These are phyloP conservation scores for Tolypocladium paradoxum DNA, from an alignment of 2,329 filamentous ascomycete species.

Conservation along the genomic window DNA sequence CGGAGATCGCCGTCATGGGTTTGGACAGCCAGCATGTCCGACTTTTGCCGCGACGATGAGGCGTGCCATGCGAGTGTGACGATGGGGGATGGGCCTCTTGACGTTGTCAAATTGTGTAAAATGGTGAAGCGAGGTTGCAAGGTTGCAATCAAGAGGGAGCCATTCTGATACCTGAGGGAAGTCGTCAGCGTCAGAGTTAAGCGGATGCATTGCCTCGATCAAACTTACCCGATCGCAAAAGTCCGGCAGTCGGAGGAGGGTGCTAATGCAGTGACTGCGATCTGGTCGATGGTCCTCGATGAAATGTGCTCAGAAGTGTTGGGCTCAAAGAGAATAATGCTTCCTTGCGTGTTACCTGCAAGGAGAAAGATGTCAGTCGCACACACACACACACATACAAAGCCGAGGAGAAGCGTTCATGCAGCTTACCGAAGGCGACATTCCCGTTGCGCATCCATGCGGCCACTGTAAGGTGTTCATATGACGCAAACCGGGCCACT, in stretches of 20 bases:
- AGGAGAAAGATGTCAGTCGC: neutral
- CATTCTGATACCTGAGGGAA: conserved; percentile 71
- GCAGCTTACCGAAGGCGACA: conserved; percentile 76
- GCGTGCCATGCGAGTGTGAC: conserved; percentile 89
- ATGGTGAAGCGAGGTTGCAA: conserved; percentile 90
- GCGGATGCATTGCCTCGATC: neutral
- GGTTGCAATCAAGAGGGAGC: conserved; percentile 80
- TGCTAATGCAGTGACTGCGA: conserved; percentile 87
- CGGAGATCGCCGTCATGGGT: conserved; percentile 83
- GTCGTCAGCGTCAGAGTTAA: conserved; percentile 4
- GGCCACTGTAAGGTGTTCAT: conserved; percentile 74
- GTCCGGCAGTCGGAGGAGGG: conserved; percentile 84
- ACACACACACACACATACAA: neutral
- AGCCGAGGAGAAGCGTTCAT: neutral
- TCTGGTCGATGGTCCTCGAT: conserved; percentile 77
- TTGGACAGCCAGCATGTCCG: conserved; percentile 93
- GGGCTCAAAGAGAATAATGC: conserved; percentile 89
- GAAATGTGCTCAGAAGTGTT: conserved; percentile 88
- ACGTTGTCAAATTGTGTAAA: conserved; percentile 80
- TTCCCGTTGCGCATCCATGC: conserved; percentile 97
- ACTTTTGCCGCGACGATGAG: conserved; percentile 90
- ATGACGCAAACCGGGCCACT: conserved; percentile 83
- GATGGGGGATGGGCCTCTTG: conserved; percentile 74
- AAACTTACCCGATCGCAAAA: conserved; percentile 80
- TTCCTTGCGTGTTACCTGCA: conserved; percentile 80